phyloP scores from a whole-genome alignment of 1,284 basidiomycete genomes.

The Fomitopsis betulina region DNA sequence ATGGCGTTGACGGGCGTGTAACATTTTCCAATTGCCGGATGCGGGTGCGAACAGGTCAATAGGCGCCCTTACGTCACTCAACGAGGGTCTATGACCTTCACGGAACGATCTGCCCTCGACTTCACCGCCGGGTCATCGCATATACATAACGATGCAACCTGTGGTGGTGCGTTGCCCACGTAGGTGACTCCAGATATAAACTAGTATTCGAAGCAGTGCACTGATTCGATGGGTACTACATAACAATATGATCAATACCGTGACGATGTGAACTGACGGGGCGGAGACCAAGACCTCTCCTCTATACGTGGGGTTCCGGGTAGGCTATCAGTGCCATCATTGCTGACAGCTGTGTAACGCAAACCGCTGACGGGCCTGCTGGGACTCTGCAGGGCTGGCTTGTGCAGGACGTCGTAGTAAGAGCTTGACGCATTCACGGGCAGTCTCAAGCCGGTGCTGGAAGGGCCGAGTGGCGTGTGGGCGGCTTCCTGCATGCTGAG shows the following conservation, averaged over 20 bases:
- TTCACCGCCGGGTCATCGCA: too few relatives aligned
- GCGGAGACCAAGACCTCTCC: neutral
- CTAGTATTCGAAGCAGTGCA: too few relatives aligned
- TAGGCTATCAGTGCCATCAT: constrained; percentile 29
- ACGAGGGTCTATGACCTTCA: too few relatives aligned
- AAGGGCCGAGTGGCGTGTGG: constrained; percentile 53
- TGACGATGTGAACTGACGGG: neutral
- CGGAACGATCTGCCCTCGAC: too few relatives aligned
- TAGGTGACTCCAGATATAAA: too few relatives aligned
- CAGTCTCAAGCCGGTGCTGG: neutral
- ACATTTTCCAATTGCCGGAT: neutral
- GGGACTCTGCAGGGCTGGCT: constrained; percentile 45
- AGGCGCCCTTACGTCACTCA: neutral
- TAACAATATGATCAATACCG: neutral
- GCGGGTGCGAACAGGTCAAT: neutral
- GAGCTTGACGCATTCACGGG: neutral
- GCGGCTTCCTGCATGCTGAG: constrained; percentile 72
- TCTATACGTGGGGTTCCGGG: constrained; percentile 16
- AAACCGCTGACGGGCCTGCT: constrained; percentile 47
- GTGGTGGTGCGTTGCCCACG: too few relatives aligned
- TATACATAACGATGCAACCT: too few relatives aligned
- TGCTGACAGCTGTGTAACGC: constrained; percentile 50
- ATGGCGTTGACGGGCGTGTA: neutral
- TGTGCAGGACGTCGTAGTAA: constrained; percentile 44
- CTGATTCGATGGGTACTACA: neutral